Conservation (phyloP, 75 land plant species). For the Cryptomeria japonica region DNA sequence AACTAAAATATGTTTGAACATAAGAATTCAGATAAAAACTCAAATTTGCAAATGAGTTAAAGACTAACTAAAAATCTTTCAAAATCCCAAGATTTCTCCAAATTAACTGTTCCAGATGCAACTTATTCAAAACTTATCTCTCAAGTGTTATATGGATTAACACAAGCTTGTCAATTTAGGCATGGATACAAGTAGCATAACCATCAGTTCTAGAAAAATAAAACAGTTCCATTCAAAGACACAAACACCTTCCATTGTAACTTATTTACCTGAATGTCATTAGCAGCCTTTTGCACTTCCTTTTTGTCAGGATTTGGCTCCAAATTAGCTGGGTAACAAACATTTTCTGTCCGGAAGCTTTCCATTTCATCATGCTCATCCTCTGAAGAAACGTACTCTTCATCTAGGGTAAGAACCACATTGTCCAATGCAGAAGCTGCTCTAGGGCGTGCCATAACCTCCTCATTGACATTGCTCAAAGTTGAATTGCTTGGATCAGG, state of each 20-base stretch:
- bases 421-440: not conserved
- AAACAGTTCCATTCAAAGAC: not conserved
- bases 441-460: not conserved
- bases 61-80: not conserved
- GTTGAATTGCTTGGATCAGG: not conserved
- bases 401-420: not conserved
- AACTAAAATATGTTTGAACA: not conserved
- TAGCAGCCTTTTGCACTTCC: not conserved
- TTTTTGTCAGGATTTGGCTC: not conserved
- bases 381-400: not conserved
- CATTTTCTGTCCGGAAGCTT: not conserved
- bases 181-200: not conserved
- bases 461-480: not conserved
- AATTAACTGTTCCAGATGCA: not conserved
- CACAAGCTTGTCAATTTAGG: not conserved
- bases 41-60: not conserved
- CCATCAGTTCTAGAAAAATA: not conserved
- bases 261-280: constrained; percentile 3
- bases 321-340: not conserved
- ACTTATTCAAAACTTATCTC: not conserved
- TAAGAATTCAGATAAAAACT: not conserved
- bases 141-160: not conserved
- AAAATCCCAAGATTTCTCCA: not conserved
- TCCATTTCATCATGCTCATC: not conserved
- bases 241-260: not conserved